Base-by-base conservation (phyloP, 2,329 filamentous ascomycete species). In the Torrubiellomyces zombiae region DNA sequence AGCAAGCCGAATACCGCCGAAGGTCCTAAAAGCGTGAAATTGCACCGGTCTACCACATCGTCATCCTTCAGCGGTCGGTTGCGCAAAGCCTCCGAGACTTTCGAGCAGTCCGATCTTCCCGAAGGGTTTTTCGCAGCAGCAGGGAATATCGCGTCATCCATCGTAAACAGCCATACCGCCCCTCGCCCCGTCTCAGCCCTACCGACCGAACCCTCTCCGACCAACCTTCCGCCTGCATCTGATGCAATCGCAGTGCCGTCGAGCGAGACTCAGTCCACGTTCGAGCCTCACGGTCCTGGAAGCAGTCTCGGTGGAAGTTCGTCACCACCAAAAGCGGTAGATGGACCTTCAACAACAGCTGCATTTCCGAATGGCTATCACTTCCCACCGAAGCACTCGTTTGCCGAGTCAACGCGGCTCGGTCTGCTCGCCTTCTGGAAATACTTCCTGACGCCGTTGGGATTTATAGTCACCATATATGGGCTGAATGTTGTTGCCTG, bases 401-500 rank as follows among this genome's bases (percentile, higher is more conserved):
- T 64, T 55, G 60, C 54, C 18, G 63, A 70, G 29, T 64, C 71
- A 2, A 65, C 67, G 2, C 53, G 47, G 12, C 67, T 71, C 26
- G 67, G 63, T 2, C 41, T 72, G 9, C 53, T 60, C 15, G 62
- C 67, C 0, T 80, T 78, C 42, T 75, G 70, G 68, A 63, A 67
- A 26, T 92, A 81, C 55, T 67, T 77, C 38, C 55, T 66, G 18
- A 91, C 80, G 0, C 76, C 76, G 0, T 49, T 78, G 27, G 81
- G 82, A 3, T 82, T 89, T 44, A 55, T 80, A 27, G 67, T 86
- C 20, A 77, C 73, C 3, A 47, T 92, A 5, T 92, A 91, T 48
- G 71, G 75, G 9, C 62, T 89, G 29, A 85, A 86, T 34, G 66
- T 92, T 12, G 68, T 92, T 7, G 83, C 78, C 1, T 92, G 82